Evolutionary conservation across 768 basidiomycete genomes (phyloP).

Genomic region (Fomitopsis serialis): DNA sequence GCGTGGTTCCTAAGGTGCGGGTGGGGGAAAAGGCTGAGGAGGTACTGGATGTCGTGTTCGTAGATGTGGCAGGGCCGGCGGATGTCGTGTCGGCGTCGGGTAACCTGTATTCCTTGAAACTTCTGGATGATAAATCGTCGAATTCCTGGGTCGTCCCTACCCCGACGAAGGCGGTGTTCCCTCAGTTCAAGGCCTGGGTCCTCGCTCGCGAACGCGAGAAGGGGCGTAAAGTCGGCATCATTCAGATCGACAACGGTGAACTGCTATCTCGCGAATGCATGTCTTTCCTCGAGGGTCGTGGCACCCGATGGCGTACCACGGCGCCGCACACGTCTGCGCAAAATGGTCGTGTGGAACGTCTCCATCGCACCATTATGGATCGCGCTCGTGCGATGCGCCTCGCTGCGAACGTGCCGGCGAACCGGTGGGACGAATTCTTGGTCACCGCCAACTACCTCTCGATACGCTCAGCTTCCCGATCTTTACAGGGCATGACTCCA

Average conservation of each 20-base stretch:
- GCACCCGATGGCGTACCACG: constrained; percentile 14
- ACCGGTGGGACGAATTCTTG: constrained; percentile 9
- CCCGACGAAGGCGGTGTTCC: constrained; percentile 22
- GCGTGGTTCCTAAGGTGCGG: no score
- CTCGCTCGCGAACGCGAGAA: constrained; percentile 18
- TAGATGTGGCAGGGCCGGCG: constrained; percentile 23
- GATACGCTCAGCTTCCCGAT: constrained; percentile 1
- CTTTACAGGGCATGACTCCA: not conserved
- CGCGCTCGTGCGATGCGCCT: constrained; percentile 3
- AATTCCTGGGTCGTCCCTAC: constrained; percentile 29
- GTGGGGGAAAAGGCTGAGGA: constrained; percentile 26
- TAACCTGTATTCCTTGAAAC: constrained; percentile 22
- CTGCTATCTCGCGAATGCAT: constrained; percentile 5
- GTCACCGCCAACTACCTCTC: constrained; percentile 9
- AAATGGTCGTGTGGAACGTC: constrained; percentile 31
- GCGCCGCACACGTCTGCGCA: constrained; percentile 33
- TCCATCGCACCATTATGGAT: constrained; percentile 30
- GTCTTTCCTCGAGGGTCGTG: not conserved
- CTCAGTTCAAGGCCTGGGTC: constrained; percentile 25
- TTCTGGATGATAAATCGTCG: constrained; percentile 30
- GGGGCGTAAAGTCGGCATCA: constrained; percentile 10
- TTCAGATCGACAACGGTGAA: constrained; percentile 22
- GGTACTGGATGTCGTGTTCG: constrained; percentile 25
- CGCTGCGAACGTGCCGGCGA: not conserved
- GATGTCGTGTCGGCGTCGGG: constrained; percentile 1